These are phyloP conservation scores for Colletotrichum tamarilloi DNA, from an alignment of 2,329 filamentous ascomycete genomes.

Conservation along the genomic window DNA sequence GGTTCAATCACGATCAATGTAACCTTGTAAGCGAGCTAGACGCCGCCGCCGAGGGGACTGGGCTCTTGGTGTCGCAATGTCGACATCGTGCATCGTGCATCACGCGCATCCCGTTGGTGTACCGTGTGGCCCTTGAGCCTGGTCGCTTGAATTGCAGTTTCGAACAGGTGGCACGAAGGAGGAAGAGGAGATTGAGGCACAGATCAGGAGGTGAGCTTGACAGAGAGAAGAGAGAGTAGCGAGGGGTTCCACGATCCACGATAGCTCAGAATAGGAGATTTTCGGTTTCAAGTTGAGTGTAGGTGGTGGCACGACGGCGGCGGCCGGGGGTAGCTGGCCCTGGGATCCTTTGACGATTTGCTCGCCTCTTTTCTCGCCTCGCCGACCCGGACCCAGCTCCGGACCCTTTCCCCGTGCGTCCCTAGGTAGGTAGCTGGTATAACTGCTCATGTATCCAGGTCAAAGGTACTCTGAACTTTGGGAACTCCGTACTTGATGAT, in stretches of 20 bases:
- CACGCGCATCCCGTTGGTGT: not conserved
- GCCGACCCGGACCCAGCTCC: not conserved
- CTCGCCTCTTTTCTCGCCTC: not conserved
- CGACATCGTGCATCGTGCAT: not conserved
- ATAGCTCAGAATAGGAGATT: conserved; percentile 24
- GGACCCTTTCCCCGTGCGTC: not conserved
- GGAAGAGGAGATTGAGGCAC: not conserved
- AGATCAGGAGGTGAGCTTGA: not conserved
- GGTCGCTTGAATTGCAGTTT: not conserved
- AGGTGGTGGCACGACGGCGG: not conserved
- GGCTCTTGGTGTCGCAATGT: conserved; percentile 1
- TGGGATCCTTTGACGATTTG: not conserved
- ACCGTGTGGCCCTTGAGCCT: not conserved
- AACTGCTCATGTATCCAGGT: not conserved
- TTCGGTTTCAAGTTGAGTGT: conserved; percentile 19
- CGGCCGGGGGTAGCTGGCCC: not conserved
- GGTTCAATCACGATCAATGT: not conserved
- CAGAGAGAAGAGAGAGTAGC: not conserved
- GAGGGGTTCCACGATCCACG: not conserved
- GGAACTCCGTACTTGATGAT: not conserved
- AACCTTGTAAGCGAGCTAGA: conserved; percentile 31
- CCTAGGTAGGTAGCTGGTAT: too few species aligned
- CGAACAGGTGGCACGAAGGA: not conserved
- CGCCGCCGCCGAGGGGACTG: not conserved
- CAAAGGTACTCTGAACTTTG: not conserved